Conservation (phyloP, 495 filamentous ascomycete genomes). For the Choiromyces venosus region DNA sequence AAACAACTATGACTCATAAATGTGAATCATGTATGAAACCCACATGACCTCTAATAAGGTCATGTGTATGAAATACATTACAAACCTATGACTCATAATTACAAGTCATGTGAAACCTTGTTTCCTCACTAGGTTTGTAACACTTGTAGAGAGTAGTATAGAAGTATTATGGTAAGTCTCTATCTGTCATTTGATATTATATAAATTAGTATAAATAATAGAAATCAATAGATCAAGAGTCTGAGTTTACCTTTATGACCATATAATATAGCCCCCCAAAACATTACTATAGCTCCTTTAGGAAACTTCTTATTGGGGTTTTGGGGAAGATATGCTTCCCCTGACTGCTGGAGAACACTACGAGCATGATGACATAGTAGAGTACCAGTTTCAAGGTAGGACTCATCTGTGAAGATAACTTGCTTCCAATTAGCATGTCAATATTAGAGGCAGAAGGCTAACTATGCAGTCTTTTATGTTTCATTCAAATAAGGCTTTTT, state of each 20-base stretch:
- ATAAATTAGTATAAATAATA: too few species aligned
- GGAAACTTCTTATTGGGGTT: background rate
- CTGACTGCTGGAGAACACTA: background rate
- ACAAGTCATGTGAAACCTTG: too few species aligned
- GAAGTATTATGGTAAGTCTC: constrained; percentile 2
- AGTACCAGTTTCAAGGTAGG: constrained; percentile 1
- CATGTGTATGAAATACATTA: too few species aligned
- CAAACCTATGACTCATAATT: too few species aligned
- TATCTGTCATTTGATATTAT: background rate
- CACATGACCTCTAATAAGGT: too few species aligned
- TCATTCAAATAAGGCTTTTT: background rate
- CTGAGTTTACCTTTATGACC: background rate
- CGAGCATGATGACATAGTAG: background rate
- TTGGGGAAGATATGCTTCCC: background rate
- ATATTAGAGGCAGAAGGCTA: constrained; percentile 1
- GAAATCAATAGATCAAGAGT: too few species aligned
- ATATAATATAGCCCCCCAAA: constrained; percentile 5
- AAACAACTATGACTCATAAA: too few species aligned
- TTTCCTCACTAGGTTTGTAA: too few species aligned
- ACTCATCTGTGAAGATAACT: constrained; percentile 8
- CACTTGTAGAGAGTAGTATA: background rate
- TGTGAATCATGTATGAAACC: too few species aligned
- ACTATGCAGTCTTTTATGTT: background rate
- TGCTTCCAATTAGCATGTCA: background rate
- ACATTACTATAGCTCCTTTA: background rate